These are phyloP conservation scores for Castanopsis chinensis DNA, from an alignment of 306 rosid genomes.

Conservation along the genomic window DNA sequence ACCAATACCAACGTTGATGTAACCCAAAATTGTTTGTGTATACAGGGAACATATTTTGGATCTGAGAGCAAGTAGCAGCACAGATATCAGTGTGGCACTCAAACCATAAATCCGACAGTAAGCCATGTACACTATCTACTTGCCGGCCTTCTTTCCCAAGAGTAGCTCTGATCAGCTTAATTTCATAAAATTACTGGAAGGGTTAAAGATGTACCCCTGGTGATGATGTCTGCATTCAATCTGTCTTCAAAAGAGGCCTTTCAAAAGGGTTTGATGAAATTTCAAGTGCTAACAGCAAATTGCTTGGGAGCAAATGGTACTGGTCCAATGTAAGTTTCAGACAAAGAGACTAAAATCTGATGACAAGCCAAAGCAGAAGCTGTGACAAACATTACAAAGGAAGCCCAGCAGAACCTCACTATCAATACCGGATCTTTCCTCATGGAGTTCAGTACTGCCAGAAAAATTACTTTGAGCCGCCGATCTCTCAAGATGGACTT, in stretches of 20 bases:
- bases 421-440: conserved; percentile 53
- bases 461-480: conserved; percentile 70
- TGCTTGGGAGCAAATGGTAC: conserved; percentile 49
- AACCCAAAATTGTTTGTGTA: not conserved
- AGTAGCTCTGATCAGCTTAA: not conserved
- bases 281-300: conserved; percentile 65
- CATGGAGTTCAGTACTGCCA: conserved; percentile 53
- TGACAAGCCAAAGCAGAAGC: conserved; percentile 80
- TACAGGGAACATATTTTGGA: not conserved
- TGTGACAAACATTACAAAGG: conserved; percentile 44
- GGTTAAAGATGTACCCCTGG: not conserved
- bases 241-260: not conserved
- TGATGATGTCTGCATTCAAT: not conserved
- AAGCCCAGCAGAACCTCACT: conserved; percentile 70
- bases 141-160: not conserved
- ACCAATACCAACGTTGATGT: not conserved
- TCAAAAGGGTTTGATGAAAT: not conserved
- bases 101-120: not conserved
- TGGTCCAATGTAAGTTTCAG: conserved; percentile 61
- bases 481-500: conserved; percentile 59
- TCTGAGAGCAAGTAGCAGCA: not conserved
- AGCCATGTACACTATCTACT: not conserved
- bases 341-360: conserved; percentile 46
- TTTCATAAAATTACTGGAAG: not conserved
- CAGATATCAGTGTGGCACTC: not conserved